Conservation (phyloP, 768 basidiomycete genomes). For the Leccinum uliginosum region DNA sequence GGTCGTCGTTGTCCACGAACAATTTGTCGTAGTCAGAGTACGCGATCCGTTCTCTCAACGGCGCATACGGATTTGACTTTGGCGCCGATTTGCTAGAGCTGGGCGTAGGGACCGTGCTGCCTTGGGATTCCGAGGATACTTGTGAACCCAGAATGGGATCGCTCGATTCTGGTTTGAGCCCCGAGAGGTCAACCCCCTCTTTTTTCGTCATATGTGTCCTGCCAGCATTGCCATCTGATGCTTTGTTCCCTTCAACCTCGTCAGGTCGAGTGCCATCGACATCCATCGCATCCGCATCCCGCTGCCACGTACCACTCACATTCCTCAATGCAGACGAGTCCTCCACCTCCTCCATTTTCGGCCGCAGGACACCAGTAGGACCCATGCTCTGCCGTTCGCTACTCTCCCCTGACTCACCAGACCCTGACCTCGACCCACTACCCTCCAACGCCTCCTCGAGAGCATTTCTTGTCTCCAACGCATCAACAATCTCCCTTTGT, state of each 20-base stretch:
- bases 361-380: constrained; percentile 31
- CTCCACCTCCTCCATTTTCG: constrained; percentile 56
- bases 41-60: constrained; percentile 56
- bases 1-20: constrained; percentile 52
- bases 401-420: constrained; percentile 32
- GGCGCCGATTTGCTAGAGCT: constrained; percentile 34
- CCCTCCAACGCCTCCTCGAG: constrained; percentile 58
- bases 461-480: constrained; percentile 47
- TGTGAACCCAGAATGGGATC: constrained; percentile 49
- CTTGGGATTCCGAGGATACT: constrained; percentile 37
- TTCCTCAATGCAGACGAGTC: constrained; percentile 42
- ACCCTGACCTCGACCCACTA: constrained; percentile 24
- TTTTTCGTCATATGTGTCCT: constrained; percentile 24
- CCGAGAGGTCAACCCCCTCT: constrained; percentile 27
- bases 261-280: constrained; percentile 24
- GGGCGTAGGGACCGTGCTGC: constrained; percentile 3
- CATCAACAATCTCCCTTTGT: constrained; percentile 51
- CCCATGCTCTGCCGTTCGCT: constrained; percentile 31
- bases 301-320: constrained; percentile 16
- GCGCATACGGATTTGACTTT: constrained; percentile 47
- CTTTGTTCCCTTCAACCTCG: constrained; percentile 28
- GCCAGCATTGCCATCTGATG: not conserved
- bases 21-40: constrained; percentile 40
- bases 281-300: constrained; percentile 30
- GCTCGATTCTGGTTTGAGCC: constrained; percentile 52